Conservation (phyloP, 1,284 basidiomycete genomes). For the Cystobasidiaceae sp. region DNA sequence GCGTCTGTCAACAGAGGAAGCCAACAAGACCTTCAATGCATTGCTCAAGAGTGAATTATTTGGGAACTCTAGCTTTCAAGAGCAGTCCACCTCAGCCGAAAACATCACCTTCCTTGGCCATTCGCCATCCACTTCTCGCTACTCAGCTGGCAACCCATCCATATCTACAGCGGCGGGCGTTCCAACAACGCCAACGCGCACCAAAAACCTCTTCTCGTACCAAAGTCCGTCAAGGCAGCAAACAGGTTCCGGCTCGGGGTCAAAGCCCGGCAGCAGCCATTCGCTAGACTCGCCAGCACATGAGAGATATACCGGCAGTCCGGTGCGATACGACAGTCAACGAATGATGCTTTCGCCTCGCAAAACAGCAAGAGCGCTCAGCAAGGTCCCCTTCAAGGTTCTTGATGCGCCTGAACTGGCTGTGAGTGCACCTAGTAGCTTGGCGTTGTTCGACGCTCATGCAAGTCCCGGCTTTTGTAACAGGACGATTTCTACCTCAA, state of each 20-base stretch:
- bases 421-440: slow-evolving; percentile 38
- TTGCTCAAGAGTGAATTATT: slow-evolving; percentile 54
- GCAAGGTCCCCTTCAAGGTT: slow-evolving; percentile 95
- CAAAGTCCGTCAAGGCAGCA: slow-evolving; percentile 46
- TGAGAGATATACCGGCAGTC: slow-evolving; percentile 84
- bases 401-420: slow-evolving; percentile 94
- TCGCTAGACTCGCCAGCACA: slow-evolving; percentile 58
- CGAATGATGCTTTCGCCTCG: slow-evolving; percentile 78
- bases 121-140: slow-evolving; percentile 44
- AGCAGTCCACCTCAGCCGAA: slow-evolving; percentile 42
- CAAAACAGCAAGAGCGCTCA: slow-evolving; percentile 72
- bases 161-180: slow-evolving; percentile 25
- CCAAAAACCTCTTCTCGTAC: slow-evolving; percentile 53
- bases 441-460: not conserved
- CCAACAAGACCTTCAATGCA: slow-evolving; percentile 53
- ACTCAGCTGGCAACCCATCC: slow-evolving; percentile 33
- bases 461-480: not conserved
- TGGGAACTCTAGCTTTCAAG: slow-evolving; percentile 41
- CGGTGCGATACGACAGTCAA: slow-evolving; percentile 77
- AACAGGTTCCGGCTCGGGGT: slow-evolving; percentile 34
- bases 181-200: slow-evolving; percentile 46
- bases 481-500: slow-evolving; percentile 96
- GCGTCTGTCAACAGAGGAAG: slow-evolving; percentile 48
- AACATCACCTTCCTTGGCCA: slow-evolving; percentile 41
- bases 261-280: slow-evolving; percentile 44